Evolutionary conservation across 139 green algal genomes (phyloP), one percentile per base, ranked within the genome.

Genomic region (Ettlia oleoabundans): DNA sequence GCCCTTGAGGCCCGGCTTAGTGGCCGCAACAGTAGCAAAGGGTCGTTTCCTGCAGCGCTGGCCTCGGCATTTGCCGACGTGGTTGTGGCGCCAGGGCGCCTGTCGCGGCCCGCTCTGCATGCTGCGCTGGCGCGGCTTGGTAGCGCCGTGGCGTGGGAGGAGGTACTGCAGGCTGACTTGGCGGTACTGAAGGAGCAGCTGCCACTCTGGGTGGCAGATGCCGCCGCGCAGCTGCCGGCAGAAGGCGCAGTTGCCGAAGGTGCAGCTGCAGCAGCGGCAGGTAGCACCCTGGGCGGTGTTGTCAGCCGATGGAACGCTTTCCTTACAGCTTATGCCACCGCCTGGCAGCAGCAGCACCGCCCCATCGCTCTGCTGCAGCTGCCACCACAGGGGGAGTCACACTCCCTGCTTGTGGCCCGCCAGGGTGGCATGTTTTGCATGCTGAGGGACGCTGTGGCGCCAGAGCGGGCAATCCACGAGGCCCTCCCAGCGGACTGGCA

Each of bases 301-400:
- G 5, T 82, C 5, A 62, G 30, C 19, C 33, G 24, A 1, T 83
- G 78, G 78, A 15, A 3, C 1, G 78, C 65, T 1, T 53, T 83
- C 41, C 63, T 77, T 24, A 7, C 3, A 24, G 47, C 47, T 0
- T 83, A 83, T 35, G 43, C 66, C 0, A 9, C 51, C 0, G 78
- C 78, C 18, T 83, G 65, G 65, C 43, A 52, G 10, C 30, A 51
- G 51, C 41, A 67, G 47, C 78, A 83, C 51, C 65, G 53, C 18
- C 65, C 66, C 21, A 19, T 83, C 22, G 78, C 78, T 35, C 47
- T 83, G 78, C 63, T 83, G 35, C 64, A 76, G 77, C 61, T 65
- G 43, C 61, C 61, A 32, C 35, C 66, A 18, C 63, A 69, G 53
- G 58, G 38, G 1, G 78, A 68, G 47, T 7, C 33, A 9, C 18